Conservation (phyloP, 495 filamentous ascomycete genomes). For the Penicillium lagena region DNA sequence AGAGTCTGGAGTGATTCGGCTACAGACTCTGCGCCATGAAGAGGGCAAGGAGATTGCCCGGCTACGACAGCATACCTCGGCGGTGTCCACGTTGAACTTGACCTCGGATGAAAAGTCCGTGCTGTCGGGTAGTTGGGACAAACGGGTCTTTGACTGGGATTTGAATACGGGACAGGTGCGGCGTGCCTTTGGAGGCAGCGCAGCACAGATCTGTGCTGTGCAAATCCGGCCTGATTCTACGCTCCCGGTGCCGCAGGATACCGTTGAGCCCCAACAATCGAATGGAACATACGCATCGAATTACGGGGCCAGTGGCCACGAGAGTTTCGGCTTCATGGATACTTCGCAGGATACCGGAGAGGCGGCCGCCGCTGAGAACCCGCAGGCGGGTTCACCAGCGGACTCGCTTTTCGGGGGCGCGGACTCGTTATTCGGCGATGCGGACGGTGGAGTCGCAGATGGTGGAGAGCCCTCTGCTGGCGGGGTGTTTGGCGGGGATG, state of each 20-base stretch:
- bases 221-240: constrained; percentile 76
- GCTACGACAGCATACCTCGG: constrained; percentile 80
- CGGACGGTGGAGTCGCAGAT: constrained; percentile 51
- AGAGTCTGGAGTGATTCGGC: constrained; percentile 86
- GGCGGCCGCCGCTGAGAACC: constrained; percentile 26
- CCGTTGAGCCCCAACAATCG: constrained; percentile 45
- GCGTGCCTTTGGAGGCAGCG: constrained; percentile 67
- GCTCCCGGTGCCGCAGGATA: constrained; percentile 66
- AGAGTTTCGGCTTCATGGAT: constrained; percentile 37
- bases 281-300: constrained; percentile 68
- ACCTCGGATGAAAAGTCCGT: constrained; percentile 81
- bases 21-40: constrained; percentile 91
- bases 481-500: constrained; percentile 59
- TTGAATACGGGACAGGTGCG: constrained; percentile 77
- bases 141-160: constrained; percentile 90
- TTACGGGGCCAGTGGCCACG: constrained; percentile 37
- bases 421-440: constrained; percentile 74
- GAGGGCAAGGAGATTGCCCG: constrained; percentile 83
- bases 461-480: constrained; percentile 50
- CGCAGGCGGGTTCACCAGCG: constrained; percentile 57
- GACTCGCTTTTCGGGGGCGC: constrained; percentile 59
- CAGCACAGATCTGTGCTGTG: constrained; percentile 80
- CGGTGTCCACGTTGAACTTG: constrained; percentile 81
- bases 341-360: constrained; percentile 35
- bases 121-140: constrained; percentile 95